Evolutionary conservation across 345 rosid species (phyloP).

Genomic region (Populus euphratica): DNA sequence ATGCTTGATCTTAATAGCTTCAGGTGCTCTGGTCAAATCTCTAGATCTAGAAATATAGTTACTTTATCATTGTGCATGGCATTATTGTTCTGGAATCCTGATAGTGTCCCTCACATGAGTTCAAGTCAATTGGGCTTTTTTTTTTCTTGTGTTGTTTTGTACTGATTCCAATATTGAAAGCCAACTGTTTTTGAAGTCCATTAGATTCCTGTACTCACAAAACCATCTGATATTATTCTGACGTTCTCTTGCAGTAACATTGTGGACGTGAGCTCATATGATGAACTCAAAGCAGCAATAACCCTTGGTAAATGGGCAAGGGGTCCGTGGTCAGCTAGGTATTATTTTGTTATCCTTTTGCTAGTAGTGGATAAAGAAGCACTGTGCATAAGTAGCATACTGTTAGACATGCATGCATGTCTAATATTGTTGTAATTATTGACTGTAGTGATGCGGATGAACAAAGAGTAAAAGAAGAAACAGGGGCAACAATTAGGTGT

Average conservation of each 20-base stretch:
- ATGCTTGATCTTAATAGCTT: not conserved
- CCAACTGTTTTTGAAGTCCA: not conserved
- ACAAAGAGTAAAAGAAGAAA: constrained; percentile 82
- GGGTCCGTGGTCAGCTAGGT: constrained; percentile 94
- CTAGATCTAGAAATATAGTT: not conserved
- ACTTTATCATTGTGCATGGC: not conserved
- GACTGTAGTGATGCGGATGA: constrained; percentile 65
- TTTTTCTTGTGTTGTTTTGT: not conserved
- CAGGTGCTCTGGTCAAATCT: not conserved
- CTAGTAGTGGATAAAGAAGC: not conserved
- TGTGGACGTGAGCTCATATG: constrained; percentile 79
- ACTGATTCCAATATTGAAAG: not conserved
- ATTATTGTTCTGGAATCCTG: not conserved
- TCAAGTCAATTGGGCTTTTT: not conserved
- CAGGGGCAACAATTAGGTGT: constrained; percentile 89
- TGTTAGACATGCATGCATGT: not conserved
- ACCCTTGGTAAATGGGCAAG: constrained; percentile 92
- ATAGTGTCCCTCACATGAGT: not conserved
- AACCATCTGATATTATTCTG: not conserved
- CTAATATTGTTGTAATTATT: not conserved
- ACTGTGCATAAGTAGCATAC: not conserved
- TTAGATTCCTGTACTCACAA: not conserved
- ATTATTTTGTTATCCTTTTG: not conserved
- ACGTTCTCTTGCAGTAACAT: constrained; percentile 58
- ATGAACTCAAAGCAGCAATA: constrained; percentile 71